Evolutionary conservation across 352 stramenopile genomes (phyloP).

Genomic region (Globisporangium yorkense): DNA sequence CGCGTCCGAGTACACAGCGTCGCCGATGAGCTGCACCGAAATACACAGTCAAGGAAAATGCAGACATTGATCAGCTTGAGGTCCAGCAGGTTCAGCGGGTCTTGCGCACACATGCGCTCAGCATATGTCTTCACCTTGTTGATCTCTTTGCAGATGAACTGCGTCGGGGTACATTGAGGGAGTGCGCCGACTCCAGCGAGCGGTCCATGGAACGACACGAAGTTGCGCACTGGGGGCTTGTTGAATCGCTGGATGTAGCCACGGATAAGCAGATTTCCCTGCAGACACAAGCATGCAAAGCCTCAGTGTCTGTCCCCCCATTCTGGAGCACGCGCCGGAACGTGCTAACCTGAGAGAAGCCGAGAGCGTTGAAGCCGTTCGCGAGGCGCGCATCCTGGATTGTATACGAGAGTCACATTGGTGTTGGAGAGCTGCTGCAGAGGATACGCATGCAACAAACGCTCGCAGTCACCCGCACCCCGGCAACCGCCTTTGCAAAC

Average conservation of each 20-base stretch:
- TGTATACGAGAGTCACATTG: not conserved
- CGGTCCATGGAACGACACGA: conserved; percentile 90
- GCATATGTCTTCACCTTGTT: conserved; percentile 30
- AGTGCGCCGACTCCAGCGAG: conserved; percentile 87
- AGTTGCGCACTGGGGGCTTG: conserved; percentile 85
- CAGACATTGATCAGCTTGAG: not conserved
- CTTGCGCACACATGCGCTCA: not conserved
- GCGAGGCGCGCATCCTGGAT: conserved; percentile 69
- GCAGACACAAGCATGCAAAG: not conserved
- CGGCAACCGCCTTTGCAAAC: conserved; percentile 81
- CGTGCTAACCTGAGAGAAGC: conserved; percentile 83
- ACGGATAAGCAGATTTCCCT: conserved; percentile 91
- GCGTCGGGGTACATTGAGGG: conserved; percentile 81
- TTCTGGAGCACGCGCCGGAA: not conserved
- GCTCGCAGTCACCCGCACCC: conserved; percentile 21
- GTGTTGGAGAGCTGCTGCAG: not conserved
- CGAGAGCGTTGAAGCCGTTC: conserved; percentile 91
- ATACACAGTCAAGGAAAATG: not conserved
- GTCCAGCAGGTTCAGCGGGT: too few relatives aligned
- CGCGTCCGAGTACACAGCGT: conserved; percentile 77
- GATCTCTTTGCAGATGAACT: conserved; percentile 84
- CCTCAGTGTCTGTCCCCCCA: not conserved
- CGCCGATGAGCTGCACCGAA: conserved; percentile 67
- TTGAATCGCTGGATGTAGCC: conserved; percentile 94
- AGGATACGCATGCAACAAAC: not conserved